Base-by-base conservation (phyloP, 2,329 filamentous ascomycete species). In the Diaporthe eres region DNA sequence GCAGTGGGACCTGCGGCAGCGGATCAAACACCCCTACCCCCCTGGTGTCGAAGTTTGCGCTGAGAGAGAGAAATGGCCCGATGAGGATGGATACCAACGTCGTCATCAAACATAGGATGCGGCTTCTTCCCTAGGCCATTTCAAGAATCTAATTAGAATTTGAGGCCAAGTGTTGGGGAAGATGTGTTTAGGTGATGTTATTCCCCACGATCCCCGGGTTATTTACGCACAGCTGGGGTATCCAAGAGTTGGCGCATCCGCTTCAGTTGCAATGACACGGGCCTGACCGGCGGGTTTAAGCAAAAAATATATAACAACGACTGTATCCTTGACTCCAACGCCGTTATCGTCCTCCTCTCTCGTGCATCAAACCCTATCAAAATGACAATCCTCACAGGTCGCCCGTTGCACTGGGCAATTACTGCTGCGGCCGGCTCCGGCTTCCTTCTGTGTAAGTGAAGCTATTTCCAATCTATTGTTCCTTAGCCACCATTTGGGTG, bases 371-470 rank as follows among this genome's bases (percentile, higher is more conserved):
- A 49, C 37, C 49, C 65, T 42, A 55, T 70, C 70, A 61, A 72
- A n/a, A 85, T 70, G 68, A 72, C 53, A 19, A 42, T 70, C 65
- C 82, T 84, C 55, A 77, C 80, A 51, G 83, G 84, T 25, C 79
- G 79, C 42, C 78, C 82, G n/a, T 81, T 88, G 22, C 82, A 85
- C 71, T 85, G 83, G 82, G 83, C 83, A 79, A 85, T 83, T 71
- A 82, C 81, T 13, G 80, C 80, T 19, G 81, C 84, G 6, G 82
- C 83, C 31, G 84, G 84, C 55, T 80, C 81, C 10, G 84, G 83
- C 53, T 85, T 85, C 77, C 76, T 85, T 17, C 79, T 86, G 78
- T 75, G 73, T 68, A 22, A 3, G 63, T 68, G 22, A 53, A 57
- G 75, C 72, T 60, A 44, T 71, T 5, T 12, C 13, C 5, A 8